Percentiles rank a stretch among this genome's conserved stretches.
Conservation (phyloP, 352 stramenopile species). For the Phytophthora crassamura region DNA sequence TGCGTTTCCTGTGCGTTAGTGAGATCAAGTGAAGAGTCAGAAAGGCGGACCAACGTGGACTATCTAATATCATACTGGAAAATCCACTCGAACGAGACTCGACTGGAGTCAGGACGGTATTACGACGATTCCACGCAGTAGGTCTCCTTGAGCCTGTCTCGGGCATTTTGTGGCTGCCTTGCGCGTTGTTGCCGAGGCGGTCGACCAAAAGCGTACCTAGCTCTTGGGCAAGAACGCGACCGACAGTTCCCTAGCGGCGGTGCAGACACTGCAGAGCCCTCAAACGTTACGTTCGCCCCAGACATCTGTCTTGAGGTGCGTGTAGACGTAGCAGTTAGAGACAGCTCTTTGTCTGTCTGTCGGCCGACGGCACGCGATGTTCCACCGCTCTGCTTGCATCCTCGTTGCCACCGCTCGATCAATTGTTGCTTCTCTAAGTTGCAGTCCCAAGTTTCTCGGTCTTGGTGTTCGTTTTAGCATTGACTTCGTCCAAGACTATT, state of each 20-base stretch:
- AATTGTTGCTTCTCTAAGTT: too few species aligned
- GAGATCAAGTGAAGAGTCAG: slow-evolving; percentile 11
- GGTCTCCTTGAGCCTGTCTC: too few species aligned
- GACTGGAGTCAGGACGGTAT: background rate
- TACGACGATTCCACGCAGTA: too few species aligned
- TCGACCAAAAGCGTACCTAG: too few species aligned
- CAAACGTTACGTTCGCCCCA: slow-evolving; percentile 16
- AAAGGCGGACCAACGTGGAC: slow-evolving; percentile 14
- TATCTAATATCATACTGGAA: slow-evolving; percentile 20
- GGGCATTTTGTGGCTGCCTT: too few species aligned
- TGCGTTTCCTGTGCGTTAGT: background rate
- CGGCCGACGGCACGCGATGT: background rate
- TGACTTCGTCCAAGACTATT: too few species aligned
- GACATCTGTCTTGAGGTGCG: slow-evolving; percentile 33
- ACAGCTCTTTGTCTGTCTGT: slow-evolving; percentile 11
- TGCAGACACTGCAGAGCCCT: background rate
- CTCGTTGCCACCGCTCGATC: too few species aligned
- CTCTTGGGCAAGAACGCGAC: too few species aligned
- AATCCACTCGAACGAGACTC: slow-evolving; percentile 33
- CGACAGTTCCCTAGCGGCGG: slow-evolving; percentile 13
- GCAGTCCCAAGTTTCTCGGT: too few species aligned
- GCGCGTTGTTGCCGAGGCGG: too few species aligned
- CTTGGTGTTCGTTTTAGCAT: too few species aligned
- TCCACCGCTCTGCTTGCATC: too few species aligned
- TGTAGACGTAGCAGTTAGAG: slow-evolving; percentile 27